Evolutionary conservation across 2,329 filamentous ascomycete species (phyloP), one percentile per base, ranked within the genome.

Genomic region (Neofusicoccum sp.): DNA sequence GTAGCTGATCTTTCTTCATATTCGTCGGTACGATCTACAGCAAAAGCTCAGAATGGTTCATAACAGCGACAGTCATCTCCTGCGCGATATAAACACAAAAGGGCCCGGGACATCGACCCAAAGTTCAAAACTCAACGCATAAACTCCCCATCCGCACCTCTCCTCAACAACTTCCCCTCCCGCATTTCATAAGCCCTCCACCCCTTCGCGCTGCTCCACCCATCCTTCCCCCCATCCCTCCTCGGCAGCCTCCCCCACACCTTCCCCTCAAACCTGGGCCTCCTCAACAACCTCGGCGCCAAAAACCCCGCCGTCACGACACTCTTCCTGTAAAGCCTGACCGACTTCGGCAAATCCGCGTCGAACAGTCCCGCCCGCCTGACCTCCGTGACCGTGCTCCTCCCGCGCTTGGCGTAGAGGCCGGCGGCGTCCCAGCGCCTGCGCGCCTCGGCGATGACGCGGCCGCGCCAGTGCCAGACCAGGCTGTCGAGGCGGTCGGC

Each of bases 401-500:
- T n/a, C 3, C 59, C 59, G 28, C 7, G 12, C n/a, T 28, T 33
- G 1, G 8, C 6, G n/a, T 36, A 45, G 5, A 47, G 34, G 41
- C 49, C 61, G 12, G 50, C 61, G 8, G 4, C 9, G 33, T 50
- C 61, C 61, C 61, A 63, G 14, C 52, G 52, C 11, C 33, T n/a
- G 16, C 61, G 43, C 4, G 61, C 52, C 45, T 59, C 45, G 12
- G 5, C 6, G 36, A 63, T 63, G 44, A 63, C 36, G 16, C 36
- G 37, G 12, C 61, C 61, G 37, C 61, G 61, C 61, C 61, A 63
- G 12, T 4, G 28, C 44, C 45, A 58, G 0, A 63, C 36, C 14
- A 63, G 44, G 2, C 9, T 9, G 28, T 50, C 61, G 3, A 63
- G 54, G 11, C 16, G 8, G 1, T 16, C 14, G 12, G 52, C 61